Evolutionary conservation across 495 filamentous ascomycete genomes (phyloP).

Genomic region (Hypomontagnella monticulosa): DNA sequence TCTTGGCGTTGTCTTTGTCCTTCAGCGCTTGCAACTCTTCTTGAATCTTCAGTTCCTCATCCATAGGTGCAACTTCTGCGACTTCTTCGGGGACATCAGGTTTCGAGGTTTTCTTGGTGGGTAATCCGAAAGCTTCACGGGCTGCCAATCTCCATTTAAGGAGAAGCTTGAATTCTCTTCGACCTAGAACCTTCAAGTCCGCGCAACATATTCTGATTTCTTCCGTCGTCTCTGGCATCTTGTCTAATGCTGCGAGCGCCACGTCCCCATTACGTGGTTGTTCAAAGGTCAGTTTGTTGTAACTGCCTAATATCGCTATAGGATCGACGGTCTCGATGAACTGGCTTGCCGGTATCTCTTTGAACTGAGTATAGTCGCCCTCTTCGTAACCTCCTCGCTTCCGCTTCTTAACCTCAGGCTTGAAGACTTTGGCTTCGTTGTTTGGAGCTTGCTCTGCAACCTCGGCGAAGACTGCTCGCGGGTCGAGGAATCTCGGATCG

Average conservation of each 20-base stretch:
- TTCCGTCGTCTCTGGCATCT: slow-evolving; percentile 89
- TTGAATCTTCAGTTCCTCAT: slow-evolving; percentile 90
- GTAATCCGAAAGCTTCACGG: slow-evolving; percentile 89
- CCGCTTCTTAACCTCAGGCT: slow-evolving; percentile 92
- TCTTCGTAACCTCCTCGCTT: slow-evolving; percentile 98
- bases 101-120: slow-evolving; percentile 73
- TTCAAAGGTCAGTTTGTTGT: slow-evolving; percentile 84
- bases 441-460: slow-evolving; percentile 89
- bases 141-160: slow-evolving; percentile 91
- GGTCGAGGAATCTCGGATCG: slow-evolving; percentile 92
- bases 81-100: slow-evolving; percentile 70
- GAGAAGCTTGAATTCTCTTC: slow-evolving; percentile 94
- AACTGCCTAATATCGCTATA: slow-evolving; percentile 90
- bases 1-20: slow-evolving; percentile 76
- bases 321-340: slow-evolving; percentile 96
- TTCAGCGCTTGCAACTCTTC: slow-evolving; percentile 83
- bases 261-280: slow-evolving; percentile 82
- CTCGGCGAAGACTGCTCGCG: slow-evolving; percentile 92
- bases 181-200: slow-evolving; percentile 89
- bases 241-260: slow-evolving; percentile 83
- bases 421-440: slow-evolving; percentile 97
- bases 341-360: slow-evolving; percentile 84
- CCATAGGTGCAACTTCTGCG: slow-evolving; percentile 85
- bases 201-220: slow-evolving; percentile 86
- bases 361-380: slow-evolving; percentile 91